Evolutionary conservation across 2,329 filamentous ascomycete species (phyloP), one percentile per base, ranked within the genome.

Genomic region (Stemphylium beticola): DNA sequence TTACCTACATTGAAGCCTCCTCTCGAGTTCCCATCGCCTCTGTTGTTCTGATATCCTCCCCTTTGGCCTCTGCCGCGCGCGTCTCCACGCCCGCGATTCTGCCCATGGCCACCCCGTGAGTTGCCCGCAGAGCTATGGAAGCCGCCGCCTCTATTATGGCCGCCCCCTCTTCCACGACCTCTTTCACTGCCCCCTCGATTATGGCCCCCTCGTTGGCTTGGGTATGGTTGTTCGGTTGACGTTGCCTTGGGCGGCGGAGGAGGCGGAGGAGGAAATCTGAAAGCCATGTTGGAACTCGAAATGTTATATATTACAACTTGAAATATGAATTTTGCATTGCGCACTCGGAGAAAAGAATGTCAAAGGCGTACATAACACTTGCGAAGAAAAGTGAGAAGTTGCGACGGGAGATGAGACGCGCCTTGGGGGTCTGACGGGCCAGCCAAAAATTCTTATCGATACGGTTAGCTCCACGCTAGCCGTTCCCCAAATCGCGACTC

Each of bases 241-340:
- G 66, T 41, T 40, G 72, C 67, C 62, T 69, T 74, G 37, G 69
- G 68, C 37, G 73, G 72, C 53, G 74, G 74, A 15, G 80, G 79
- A 34, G 80, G 80, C 29, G 79, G 79, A 37, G 79, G 79, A n/a
- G 79, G 79, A 46, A 81, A 82, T 15, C 73, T 76, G 63, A 74
- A 81, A 67, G 65, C 62, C 69, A 73, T 74, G 2, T 18, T 51
- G n/a, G 24, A 46, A 15, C 2, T 5, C 4, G 20, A n/a, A 5
- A 8, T 14, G 17, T 10, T 12, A 26, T 24, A 10, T 20, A 15
- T 40, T 39, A 33, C 22, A 24, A 14, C 10, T 3, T 39, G 3
- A 2, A 14, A 14, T 22, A 22, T 12, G 18, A 18, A 22, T 22
- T 14, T 20, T 15, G 11, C 14, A 24, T 22, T 5, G 18, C 3